These are phyloP conservation scores for Lavandula angustifolia DNA, from an alignment of 257 asterid species.

Conservation along the genomic window DNA sequence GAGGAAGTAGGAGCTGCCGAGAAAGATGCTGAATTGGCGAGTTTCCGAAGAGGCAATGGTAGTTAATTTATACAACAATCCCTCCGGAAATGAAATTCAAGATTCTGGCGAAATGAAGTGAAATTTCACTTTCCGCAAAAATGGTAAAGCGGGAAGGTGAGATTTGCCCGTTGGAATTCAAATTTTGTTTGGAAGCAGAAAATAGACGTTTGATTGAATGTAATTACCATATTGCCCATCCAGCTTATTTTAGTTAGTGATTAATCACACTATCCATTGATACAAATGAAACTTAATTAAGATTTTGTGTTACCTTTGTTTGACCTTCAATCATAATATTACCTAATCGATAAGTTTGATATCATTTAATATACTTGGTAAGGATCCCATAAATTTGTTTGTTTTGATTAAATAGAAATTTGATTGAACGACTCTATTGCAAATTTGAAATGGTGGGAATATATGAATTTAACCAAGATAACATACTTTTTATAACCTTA, in stretches of 20 bases:
- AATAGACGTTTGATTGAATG: neutral
- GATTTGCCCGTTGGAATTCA: conserved; percentile 31
- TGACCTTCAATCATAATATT: no score
- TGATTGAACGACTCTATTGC: no score
- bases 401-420: no score
- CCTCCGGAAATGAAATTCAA: conserved; percentile 17
- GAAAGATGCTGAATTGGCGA: conserved; percentile 50
- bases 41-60: conserved; percentile 40
- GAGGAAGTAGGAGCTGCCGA: conserved; percentile 15
- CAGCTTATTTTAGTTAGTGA: neutral
- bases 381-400: no score
- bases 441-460: no score
- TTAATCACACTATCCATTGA: no score
- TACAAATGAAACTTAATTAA: no score
- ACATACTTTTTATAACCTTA: no score
- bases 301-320: neutral
- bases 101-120: conserved; percentile 7
- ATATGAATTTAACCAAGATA: no score
- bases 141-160: conserved; percentile 30
- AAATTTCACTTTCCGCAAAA: conserved; percentile 11
- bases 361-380: no score
- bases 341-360: no score
- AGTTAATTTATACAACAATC: conserved; percentile 37
- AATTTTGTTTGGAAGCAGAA: conserved; percentile 27
- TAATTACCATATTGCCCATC: conserved; percentile 27